Evolutionary conservation across 345 rosid genomes (phyloP).

Genomic region (Citrus australasica): DNA sequence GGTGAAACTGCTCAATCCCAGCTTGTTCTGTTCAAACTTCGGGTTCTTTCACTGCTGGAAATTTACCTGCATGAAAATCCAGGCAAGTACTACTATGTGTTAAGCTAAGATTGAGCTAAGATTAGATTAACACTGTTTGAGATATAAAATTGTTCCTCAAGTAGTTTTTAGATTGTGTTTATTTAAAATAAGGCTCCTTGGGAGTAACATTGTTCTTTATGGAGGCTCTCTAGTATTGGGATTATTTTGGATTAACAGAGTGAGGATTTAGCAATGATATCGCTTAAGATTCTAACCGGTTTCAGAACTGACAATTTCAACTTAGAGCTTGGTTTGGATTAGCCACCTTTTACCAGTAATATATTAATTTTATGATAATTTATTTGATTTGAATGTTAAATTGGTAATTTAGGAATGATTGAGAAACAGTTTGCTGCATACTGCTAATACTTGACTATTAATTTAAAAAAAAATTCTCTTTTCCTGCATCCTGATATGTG

Average conservation of each 20-base stretch:
- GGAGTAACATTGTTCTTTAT: background rate
- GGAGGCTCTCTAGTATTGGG: background rate
- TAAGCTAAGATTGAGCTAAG: background rate
- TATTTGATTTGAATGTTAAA: background rate
- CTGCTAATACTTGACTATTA: background rate
- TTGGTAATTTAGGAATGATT: background rate
- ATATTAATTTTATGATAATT: background rate
- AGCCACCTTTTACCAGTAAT: background rate
- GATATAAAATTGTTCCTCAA: background rate
- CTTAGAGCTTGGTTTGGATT: background rate
- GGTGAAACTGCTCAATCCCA: conserved; percentile 91
- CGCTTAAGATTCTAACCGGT: background rate
- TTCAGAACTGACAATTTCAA: background rate
- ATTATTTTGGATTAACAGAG: background rate
- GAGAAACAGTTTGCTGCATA: background rate
- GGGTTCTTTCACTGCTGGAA: conserved; percentile 90
- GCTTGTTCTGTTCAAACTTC: conserved; percentile 86
- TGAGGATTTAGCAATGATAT: background rate
- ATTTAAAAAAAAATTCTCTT: background rate
- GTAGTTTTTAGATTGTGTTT: background rate
- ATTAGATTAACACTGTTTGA: background rate
- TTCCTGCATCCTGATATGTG: background rate
- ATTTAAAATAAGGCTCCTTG: background rate
- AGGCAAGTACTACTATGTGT: conserved; percentile 37
- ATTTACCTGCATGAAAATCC: conserved; percentile 90